A percentile compares a stretch with the other conserved stretches of the same genome.
Conservation (phyloP, 331 rosid species). For the Acacia pycnantha region DNA sequence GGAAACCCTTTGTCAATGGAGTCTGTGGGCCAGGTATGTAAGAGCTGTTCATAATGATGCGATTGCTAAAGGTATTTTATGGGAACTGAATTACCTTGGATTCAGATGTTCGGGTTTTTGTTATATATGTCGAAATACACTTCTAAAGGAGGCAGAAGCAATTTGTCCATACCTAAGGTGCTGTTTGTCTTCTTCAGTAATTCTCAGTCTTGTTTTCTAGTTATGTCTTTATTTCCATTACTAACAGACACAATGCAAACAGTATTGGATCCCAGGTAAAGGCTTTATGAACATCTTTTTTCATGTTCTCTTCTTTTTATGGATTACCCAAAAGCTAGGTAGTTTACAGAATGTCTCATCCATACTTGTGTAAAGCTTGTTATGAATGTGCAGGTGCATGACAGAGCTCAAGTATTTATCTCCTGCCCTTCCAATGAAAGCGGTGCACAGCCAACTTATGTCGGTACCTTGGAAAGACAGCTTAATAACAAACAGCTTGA, state of each 20-base stretch:
- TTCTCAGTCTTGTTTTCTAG: slow-evolving; percentile 5
- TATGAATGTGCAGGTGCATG: slow-evolving; percentile 67
- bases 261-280: not conserved
- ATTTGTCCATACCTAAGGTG: slow-evolving; percentile 76
- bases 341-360: slow-evolving; percentile 12
- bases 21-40: slow-evolving; percentile 72
- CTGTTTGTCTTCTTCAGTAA: slow-evolving; percentile 19
- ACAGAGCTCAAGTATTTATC: slow-evolving; percentile 91
- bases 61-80: slow-evolving; percentile 25
- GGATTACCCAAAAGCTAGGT: slow-evolving; percentile 2
- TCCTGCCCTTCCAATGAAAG: slow-evolving; percentile 54
- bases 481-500: slow-evolving; percentile 48
- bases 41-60: slow-evolving; percentile 18
- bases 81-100: slow-evolving; percentile 27
- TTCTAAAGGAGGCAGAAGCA: slow-evolving; percentile 47
- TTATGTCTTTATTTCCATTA: slow-evolving; percentile 1
- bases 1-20: slow-evolving; percentile 85
- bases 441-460: slow-evolving; percentile 53
- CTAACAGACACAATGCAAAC: not conserved
- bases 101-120: slow-evolving; percentile 85
- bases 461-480: slow-evolving; percentile 82
- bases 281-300: not conserved
- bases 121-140: slow-evolving; percentile 60
- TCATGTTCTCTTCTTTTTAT: not conserved
- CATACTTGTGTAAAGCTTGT: slow-evolving; percentile 14